Evolutionary conservation across 805 yeast species (phyloP), one percentile per base, ranked within the genome.

Genomic region (Ogataea sp.): DNA sequence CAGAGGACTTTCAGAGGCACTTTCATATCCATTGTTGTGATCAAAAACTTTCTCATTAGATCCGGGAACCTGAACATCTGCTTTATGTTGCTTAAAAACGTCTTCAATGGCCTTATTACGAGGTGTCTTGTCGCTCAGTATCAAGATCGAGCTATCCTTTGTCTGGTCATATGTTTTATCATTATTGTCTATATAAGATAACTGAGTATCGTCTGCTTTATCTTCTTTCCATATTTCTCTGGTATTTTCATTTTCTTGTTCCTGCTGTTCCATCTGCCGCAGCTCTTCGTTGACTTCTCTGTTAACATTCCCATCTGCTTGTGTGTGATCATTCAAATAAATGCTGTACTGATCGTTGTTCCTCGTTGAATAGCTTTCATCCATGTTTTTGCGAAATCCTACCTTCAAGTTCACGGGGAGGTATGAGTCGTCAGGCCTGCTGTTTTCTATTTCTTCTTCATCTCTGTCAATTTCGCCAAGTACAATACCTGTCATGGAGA

Each of bases 401-500:
- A 26, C 14, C 13, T 38, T 24, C 51, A 45, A 39, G 24, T 57
- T 55, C 15, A 57, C 27, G 11, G 43, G 43, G 6, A 50, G 43
- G 8, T 49, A 52, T 5, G 61, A 56, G 18, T 43, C 52, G 26
- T 47, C 52, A 6, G 33, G 25, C 14, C 32, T 27, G 14, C 32
- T 39, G 5, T 46, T 36, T 17, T 47, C 52, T 18, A 40, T 48
- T 21, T 40, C 38, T 6, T 36, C 44, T 2, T 42, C 45, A 6
- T 45, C 49, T 6, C 37, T 43, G 2, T 46, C 42, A 16, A 42
- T 49, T 20, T 44, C 50, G 16, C 42, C 41, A 6, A 57, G 30
- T 3, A 57, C 52, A 13, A 57, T 40, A 1, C 61, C 62, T 10
- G 44, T 34, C 21, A 55, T 55, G 1, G 53, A 42, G 30, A 55